Evolutionary conservation across 2,329 filamentous ascomycete species (phyloP).

Genomic region (Penicillium sp.): DNA sequence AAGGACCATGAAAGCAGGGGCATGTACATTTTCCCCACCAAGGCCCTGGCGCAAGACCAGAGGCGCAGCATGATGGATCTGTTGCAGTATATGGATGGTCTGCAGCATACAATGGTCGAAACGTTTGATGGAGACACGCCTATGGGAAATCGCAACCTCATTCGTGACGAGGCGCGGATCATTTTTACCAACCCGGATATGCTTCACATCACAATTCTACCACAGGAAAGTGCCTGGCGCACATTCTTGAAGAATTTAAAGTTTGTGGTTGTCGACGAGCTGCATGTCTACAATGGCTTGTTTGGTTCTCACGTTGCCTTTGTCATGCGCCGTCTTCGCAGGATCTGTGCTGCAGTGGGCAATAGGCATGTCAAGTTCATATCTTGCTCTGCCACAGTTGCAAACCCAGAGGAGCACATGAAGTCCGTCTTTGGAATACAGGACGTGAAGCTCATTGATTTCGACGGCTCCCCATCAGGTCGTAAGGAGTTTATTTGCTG

Average conservation of each 20-base stretch:
- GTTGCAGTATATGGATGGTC: slow-evolving; percentile 69
- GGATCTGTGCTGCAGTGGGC: slow-evolving; percentile 85
- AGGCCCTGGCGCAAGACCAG: slow-evolving; percentile 93
- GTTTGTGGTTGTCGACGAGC: slow-evolving; percentile 84
- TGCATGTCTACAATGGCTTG: slow-evolving; percentile 94
- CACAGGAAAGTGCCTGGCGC: slow-evolving; percentile 86
- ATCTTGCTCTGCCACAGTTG: slow-evolving; percentile 92
- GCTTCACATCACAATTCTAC: slow-evolving; percentile 89
- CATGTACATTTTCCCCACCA: slow-evolving; percentile 98
- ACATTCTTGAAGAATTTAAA: slow-evolving; percentile 81
- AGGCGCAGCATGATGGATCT: slow-evolving; percentile 81
- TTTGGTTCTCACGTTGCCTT: slow-evolving; percentile 92
- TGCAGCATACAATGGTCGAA: slow-evolving; percentile 75
- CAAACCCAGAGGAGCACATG: slow-evolving; percentile 89
- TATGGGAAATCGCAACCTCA: slow-evolving; percentile 69
- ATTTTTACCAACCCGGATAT: slow-evolving; percentile 99
- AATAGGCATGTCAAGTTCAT: slow-evolving; percentile 84
- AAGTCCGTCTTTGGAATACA: slow-evolving; percentile 87
- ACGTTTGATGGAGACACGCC: slow-evolving; percentile 95
- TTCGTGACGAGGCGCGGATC: slow-evolving; percentile 82
- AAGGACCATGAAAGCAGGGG: slow-evolving; percentile 70
- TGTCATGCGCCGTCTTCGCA: slow-evolving; percentile 82
- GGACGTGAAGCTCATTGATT: slow-evolving; percentile 75
- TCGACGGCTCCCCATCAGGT: slow-evolving; percentile 87
- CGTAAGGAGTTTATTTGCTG: slow-evolving; percentile 94